Evolutionary conservation across 768 basidiomycete species (phyloP).

Genomic region (Amanita fuliginea): DNA sequence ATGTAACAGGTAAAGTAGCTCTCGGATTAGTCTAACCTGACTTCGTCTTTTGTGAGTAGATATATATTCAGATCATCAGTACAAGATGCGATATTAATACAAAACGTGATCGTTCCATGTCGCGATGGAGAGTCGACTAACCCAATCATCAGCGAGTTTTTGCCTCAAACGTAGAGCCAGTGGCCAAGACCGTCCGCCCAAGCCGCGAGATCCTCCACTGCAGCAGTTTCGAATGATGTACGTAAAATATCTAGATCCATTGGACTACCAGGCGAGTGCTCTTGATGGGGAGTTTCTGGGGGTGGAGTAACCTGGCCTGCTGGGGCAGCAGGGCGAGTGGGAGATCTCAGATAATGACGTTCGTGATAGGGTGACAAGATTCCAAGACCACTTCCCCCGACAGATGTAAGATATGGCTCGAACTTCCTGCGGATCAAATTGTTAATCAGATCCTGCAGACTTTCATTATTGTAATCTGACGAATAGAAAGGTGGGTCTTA

Average conservation of each 20-base stretch:
- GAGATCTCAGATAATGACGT: conserved; percentile 26
- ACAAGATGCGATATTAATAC: background rate
- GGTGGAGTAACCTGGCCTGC: conserved; percentile 39
- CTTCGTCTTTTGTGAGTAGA: too few species aligned
- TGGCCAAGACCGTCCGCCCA: conserved; percentile 46
- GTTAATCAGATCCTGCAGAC: conserved; percentile 46
- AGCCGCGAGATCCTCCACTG: conserved; percentile 29
- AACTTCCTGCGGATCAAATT: conserved; percentile 56
- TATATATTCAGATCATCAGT: background rate
- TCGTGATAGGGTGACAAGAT: conserved; percentile 56
- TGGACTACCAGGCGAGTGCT: conserved; percentile 12
- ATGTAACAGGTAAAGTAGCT: background rate
- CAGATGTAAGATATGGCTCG: conserved; percentile 80
- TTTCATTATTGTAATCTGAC: conserved; percentile 60
- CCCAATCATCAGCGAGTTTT: background rate
- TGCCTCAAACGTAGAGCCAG: conserved; percentile 49
- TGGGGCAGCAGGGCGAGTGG: conserved; percentile 8
- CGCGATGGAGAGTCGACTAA: background rate
- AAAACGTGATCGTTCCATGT: background rate
- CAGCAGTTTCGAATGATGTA: conserved; percentile 31
- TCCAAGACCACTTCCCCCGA: conserved; percentile 90
- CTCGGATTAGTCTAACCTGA: background rate
- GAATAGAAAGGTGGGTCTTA: conserved; percentile 6
- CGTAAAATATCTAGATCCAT: conserved; percentile 22
- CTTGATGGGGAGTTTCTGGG: conserved; percentile 15